Base-by-base conservation (phyloP, 768 basidiomycete genomes). In the Gelatoporia subvermispora region DNA sequence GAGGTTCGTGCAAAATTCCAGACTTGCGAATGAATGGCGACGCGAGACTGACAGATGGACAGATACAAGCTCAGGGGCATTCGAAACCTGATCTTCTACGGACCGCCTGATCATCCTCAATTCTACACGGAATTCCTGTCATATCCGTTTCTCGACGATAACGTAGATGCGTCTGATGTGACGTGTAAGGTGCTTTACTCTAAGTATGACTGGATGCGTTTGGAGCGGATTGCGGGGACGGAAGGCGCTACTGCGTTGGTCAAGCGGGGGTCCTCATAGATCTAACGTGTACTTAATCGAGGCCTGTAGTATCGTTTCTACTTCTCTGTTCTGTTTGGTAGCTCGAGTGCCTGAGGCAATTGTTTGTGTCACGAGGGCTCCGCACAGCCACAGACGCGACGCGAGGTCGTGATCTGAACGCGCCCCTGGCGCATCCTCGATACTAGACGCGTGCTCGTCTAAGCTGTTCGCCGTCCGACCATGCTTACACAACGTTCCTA, bases 51-150 rank as follows among this genome's bases (percentile, higher is more conserved):
- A 5, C 28, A 31, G 93, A 49, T 98, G 98, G n/a, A n/a, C n/a
- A 91, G 93, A 49, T 98, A 98, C 72, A 92, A 90, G 57, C 81
- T 98, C 43, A 77, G 93, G 56, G 96, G 95, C 5, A 89, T 92
- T 50, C 85, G 88, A 43, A 98, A 96, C 59, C 66, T 96, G 56
- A 74, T 98, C 37, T 98, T 97, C 71, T 99, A 97, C 61, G 87
- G 82, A 0, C 88, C 88, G 28, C 96, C 96, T 0, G 83, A 90
- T 46, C 91, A 97, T 64, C 78, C 92, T 1, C 82, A 87, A 58
- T 98, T 93, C 69, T 97, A 95, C 67, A 81, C 89, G 0, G 96
- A 98, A 63, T 77, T 92, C 52, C 65, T 97, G 43, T 82, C 84
- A 11, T 94, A 84, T 62, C 94, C 95, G 0, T 98, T 97, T 78